These are phyloP conservation scores for Crepidotus variabilis DNA, from an alignment of 768 basidiomycete genomes.

Conservation along the genomic window DNA sequence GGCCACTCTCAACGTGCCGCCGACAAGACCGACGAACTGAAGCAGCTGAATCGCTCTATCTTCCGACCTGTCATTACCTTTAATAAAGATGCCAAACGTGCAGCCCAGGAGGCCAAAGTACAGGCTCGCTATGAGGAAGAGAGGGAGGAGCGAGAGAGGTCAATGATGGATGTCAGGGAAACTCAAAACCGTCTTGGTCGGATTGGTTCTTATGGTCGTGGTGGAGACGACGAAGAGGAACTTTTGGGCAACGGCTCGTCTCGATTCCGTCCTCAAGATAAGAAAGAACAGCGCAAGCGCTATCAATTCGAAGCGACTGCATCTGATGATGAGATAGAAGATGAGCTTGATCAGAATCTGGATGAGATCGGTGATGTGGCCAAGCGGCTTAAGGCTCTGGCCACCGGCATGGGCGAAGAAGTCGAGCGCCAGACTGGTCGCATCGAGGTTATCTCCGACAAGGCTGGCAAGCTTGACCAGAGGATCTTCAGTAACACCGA, in stretches of 20 bases:
- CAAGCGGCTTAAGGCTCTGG: conserved; percentile 74
- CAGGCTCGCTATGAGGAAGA: conserved; percentile 87
- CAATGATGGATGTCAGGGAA: conserved; percentile 82
- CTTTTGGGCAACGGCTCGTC: conserved; percentile 33
- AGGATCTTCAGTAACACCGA: conserved; percentile 81
- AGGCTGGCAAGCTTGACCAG: conserved; percentile 72
- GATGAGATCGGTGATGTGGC: conserved; percentile 80
- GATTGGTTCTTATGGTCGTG: conserved; percentile 61
- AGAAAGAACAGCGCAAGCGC: conserved; percentile 73
- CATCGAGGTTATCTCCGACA: conserved; percentile 72
- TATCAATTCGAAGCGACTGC: conserved; percentile 91
- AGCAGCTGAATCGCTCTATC: conserved; percentile 91
- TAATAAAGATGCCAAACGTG: conserved; percentile 90
- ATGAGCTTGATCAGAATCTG: conserved; percentile 90
- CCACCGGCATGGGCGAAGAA: conserved; percentile 82
- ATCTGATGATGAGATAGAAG: conserved; percentile 92
- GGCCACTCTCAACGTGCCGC: conserved; percentile 84
- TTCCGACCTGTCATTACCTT: conserved; percentile 90
- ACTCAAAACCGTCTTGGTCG: conserved; percentile 81
- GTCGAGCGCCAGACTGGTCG: conserved; percentile 83
- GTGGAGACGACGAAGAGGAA: conserved; percentile 44
- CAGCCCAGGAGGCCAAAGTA: conserved; percentile 81
- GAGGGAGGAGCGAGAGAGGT: conserved; percentile 76
- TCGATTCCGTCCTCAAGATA: conserved; percentile 45
- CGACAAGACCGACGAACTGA: conserved; percentile 91